Evolutionary conservation across 2,329 filamentous ascomycete genomes (phyloP).

Genomic region (Cladosporium sp.): DNA sequence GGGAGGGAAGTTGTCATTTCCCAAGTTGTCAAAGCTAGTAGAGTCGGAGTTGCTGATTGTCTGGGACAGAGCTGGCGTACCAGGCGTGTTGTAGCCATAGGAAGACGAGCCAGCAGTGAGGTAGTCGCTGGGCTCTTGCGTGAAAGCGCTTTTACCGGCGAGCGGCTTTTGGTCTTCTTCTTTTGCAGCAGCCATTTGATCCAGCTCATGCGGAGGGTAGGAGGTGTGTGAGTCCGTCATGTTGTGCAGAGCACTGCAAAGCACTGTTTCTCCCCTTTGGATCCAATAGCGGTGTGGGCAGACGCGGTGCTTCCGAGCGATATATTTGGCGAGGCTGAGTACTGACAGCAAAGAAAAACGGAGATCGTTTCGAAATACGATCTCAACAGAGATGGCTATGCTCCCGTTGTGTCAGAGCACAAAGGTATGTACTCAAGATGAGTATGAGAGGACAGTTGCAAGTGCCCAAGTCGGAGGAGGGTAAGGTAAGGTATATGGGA

Average conservation of each 20-base stretch:
- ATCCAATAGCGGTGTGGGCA: not conserved
- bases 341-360: no score
- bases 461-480: no score
- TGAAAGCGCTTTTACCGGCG: not conserved
- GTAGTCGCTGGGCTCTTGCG: slow-evolving; percentile 25
- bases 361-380: no score
- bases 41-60: slow-evolving; percentile 71
- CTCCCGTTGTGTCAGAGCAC: no score
- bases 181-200: slow-evolving; percentile 29
- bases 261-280: not conserved
- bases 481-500: no score
- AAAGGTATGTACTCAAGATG: no score
- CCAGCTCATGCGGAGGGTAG: slow-evolving; percentile 16
- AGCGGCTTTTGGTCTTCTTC: slow-evolving; percentile 23
- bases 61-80: slow-evolving; percentile 60
- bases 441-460: no score
- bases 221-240: slow-evolving; percentile 4
- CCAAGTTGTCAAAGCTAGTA: slow-evolving; percentile 73
- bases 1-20: slow-evolving; percentile 81
- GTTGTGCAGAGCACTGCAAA: not conserved
- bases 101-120: slow-evolving; percentile 36
- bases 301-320: no score
- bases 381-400: no score
- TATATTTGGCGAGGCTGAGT: no score
- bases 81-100: slow-evolving; percentile 29